These are phyloP conservation scores for Ogataea minuta DNA, from an alignment of 805 yeast genomes.

Conservation along the genomic window DNA sequence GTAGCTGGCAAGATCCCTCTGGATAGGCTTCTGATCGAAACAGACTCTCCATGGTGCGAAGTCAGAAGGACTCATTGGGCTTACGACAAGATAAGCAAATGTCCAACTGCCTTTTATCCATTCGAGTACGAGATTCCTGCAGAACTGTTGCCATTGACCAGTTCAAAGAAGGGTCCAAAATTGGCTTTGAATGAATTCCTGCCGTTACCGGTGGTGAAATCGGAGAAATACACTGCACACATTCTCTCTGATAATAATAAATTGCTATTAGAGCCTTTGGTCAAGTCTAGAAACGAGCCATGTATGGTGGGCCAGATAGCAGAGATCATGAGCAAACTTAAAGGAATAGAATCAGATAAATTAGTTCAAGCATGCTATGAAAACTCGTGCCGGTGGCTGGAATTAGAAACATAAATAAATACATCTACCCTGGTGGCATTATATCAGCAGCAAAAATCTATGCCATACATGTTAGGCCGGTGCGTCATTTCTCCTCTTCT, in stretches of 20 bases:
- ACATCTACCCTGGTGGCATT: constrained; percentile 12
- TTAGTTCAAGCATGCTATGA: constrained; percentile 50
- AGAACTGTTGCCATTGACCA: constrained; percentile 10
- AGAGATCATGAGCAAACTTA: constrained; percentile 55
- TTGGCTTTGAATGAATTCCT: constrained; percentile 45
- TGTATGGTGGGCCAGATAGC: constrained; percentile 82
- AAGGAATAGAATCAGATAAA: constrained; percentile 39
- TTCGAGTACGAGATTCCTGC: constrained; percentile 20
- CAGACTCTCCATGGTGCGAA: constrained; percentile 99
- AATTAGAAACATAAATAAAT: constrained; percentile 7
- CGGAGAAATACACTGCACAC: constrained; percentile 44
- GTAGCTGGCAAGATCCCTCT: constrained; percentile 70
- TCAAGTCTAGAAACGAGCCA: constrained; percentile 91
- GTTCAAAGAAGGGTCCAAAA: constrained; percentile 21
- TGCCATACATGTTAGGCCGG: constrained; percentile 8
- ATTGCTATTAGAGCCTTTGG: constrained; percentile 41
- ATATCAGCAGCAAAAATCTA: constrained; percentile 15
- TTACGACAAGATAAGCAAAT: constrained; percentile 50
- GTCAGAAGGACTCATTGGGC: constrained; percentile 80
- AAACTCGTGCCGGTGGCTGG: constrained; percentile 43
- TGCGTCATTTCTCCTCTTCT: constrained; percentile 23
- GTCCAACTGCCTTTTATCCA: constrained; percentile 61
- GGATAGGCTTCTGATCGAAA: constrained; percentile 73
- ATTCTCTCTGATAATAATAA: constrained; percentile 28
- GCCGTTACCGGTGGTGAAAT: constrained; percentile 65